phyloP scores from a whole-genome alignment of 306 rosid species.

The Inga leiocalycina region DNA sequence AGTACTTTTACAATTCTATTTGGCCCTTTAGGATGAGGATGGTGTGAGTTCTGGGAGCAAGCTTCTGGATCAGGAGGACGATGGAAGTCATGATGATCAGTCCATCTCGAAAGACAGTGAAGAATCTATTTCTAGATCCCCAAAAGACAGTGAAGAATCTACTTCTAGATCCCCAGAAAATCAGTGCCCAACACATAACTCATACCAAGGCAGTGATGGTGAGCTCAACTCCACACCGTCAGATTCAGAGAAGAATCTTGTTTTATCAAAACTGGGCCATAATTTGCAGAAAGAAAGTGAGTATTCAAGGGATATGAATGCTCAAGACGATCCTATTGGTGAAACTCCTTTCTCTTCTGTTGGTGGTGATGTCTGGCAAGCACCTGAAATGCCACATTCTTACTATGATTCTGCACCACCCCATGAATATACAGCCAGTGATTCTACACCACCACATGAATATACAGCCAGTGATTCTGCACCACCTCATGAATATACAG shows the following conservation, averaged over 20 bases:
- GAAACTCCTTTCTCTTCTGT: conserved; percentile 50
- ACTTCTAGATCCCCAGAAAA: conserved; percentile 39
- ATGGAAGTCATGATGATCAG: conserved; percentile 33
- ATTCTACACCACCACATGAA: conserved; percentile 41
- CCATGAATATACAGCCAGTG: conserved; percentile 41
- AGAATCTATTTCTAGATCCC: conserved; percentile 30
- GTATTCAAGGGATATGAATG: conserved; percentile 42
- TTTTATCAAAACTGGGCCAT: conserved; percentile 33
- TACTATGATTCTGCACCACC: conserved; percentile 65
- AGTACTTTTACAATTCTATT: conserved; percentile 42
- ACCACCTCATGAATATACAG: conserved; percentile 44
- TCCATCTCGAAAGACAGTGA: conserved; percentile 38
- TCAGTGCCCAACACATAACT: conserved; percentile 33
- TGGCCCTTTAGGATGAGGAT: conserved; percentile 53
- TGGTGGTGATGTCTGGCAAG: conserved; percentile 65
- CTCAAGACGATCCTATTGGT: conserved; percentile 46
- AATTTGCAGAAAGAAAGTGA: conserved; percentile 41
- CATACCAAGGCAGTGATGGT: conserved; percentile 36
- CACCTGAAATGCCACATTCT: conserved; percentile 62
- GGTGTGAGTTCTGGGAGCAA: conserved; percentile 40
- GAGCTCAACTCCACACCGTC: conserved; percentile 35
- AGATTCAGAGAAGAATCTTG: conserved; percentile 43
- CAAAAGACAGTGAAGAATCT: conserved; percentile 43
- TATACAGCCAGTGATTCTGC: too few relatives aligned
- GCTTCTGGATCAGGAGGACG: conserved; percentile 49